Percentiles rank a stretch among this genome's conserved stretches.
Conservation (phyloP, 2,329 filamentous ascomycete genomes). For the Arthrinium phaeospermum region DNA sequence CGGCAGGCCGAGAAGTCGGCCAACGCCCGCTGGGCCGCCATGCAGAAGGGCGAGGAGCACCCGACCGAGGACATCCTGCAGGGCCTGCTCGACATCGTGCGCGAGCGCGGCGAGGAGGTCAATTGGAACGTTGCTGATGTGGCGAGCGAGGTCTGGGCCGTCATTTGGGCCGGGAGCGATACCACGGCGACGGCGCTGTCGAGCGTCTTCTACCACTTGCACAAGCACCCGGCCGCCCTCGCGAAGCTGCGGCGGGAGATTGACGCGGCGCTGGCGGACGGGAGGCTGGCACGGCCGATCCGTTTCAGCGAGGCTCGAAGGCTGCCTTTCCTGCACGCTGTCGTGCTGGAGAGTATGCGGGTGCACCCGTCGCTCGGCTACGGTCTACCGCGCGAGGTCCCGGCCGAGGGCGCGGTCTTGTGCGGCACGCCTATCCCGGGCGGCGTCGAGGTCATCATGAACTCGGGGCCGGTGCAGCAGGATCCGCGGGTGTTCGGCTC, state of each 20-base stretch:
- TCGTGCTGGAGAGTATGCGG: constrained; percentile 26
- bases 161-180: constrained; percentile 43
- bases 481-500: not conserved
- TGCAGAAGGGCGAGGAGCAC: constrained; percentile 12
- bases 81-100: not conserved
- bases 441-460: constrained; percentile 28
- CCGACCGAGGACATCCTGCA: not conserved
- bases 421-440: not conserved
- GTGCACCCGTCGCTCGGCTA: constrained; percentile 25
- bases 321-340: constrained; percentile 25
- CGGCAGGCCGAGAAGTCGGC: not conserved
- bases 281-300: constrained; percentile 29
- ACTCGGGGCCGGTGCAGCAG: constrained; percentile 7
- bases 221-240: constrained; percentile 31
- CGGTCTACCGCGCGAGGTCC: constrained; percentile 24
- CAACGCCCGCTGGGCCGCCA: not conserved
- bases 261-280: constrained; percentile 25
- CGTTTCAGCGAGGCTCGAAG: not conserved
- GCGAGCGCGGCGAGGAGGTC: not conserved
- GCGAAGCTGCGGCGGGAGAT: constrained; percentile 33
- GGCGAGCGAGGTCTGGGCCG: constrained; percentile 13
- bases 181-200: constrained; percentile 51
- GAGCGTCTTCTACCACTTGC: constrained; percentile 36
- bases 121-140: constrained; percentile 3
- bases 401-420: constrained; percentile 21